These are phyloP conservation scores for Syzygium grande DNA, from an alignment of 345 rosid genomes.

Conservation along the genomic window DNA sequence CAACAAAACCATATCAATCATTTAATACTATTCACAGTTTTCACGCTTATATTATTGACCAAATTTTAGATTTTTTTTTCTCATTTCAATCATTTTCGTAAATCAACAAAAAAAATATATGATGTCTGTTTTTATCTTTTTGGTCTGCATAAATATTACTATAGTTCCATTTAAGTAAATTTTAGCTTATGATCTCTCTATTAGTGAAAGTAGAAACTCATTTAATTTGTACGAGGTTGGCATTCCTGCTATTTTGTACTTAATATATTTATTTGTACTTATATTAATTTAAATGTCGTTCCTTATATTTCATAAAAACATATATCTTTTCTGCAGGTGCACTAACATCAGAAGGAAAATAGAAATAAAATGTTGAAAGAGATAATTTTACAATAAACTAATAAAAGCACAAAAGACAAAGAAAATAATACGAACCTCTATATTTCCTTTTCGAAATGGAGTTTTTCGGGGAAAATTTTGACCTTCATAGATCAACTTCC, in stretches of 20 bases:
- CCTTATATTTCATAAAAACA: background rate
- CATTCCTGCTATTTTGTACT: background rate
- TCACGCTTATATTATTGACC: background rate
- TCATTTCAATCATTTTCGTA: background rate
- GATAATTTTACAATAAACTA: background rate
- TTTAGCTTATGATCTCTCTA: background rate
- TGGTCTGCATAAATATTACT: background rate
- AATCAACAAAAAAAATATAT: background rate
- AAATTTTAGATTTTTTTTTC: background rate
- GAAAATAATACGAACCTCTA: background rate
- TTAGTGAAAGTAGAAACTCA: background rate
- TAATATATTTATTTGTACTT: background rate
- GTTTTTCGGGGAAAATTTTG: background rate
- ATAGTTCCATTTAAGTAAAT: background rate
- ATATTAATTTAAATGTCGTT: background rate
- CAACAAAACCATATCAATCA: background rate
- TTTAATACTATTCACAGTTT: background rate
- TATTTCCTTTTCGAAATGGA: background rate
- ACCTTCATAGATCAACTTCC: background rate
- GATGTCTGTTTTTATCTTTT: fast-evolving
- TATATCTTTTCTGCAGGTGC: background rate
- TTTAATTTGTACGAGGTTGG: background rate
- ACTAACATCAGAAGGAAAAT: background rate
- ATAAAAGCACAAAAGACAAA: background rate
- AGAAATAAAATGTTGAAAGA: background rate